Base-by-base conservation (phyloP, 2,329 filamentous ascomycete genomes). In the Arthrobotrys megalospora region DNA sequence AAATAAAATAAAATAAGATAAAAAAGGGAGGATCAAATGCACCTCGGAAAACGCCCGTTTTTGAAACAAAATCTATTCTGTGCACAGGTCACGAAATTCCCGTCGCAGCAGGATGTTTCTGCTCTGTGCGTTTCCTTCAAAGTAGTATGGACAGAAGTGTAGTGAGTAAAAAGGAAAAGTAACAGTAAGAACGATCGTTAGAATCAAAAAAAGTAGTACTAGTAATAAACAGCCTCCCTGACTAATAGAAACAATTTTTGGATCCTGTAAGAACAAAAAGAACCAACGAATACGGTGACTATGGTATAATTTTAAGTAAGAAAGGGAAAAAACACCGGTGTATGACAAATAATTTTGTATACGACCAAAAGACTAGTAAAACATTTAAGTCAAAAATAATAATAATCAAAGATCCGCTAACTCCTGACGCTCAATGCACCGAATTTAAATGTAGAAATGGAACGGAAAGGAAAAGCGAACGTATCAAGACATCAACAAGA, bases 361-460 rank as follows among this genome's bases (percentile, higher is more conserved):
- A 78, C 75, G 67, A 12, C 73, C 73, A 60, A 60, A 60, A 38
- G 16, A 45, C 14, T 41, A 67, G 11, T 41, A 47, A 52, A 53
- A 65, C 64, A 68, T 14, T 34, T 21, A 12, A 24, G 24, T 5
- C 24, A 28, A 45, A 58, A 55, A 55, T 11, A 65, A 62, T 16
- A 41, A 60, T 48, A 50, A 32, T 3, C 1, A 21, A 63, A 12
- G 19, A 38, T 38, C 75, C 60, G 75, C 67, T 63, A 78, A 78
- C 75, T 78, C 75, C 75, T 72, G 66, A 78, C 75, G 75, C 75
- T 78, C 65, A 68, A 78, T 78, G 75, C 75, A 78, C 67, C 67
- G 24, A 71, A 71, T 71, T 47, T 68, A 45, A 63, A 55, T 16
- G 28, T 16, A 38, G 58, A 70, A 19, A 4, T 16, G 2, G 6